phyloP scores from a whole-genome alignment of 78 protist genomes.

The Cavenderia fasciculata region DNA sequence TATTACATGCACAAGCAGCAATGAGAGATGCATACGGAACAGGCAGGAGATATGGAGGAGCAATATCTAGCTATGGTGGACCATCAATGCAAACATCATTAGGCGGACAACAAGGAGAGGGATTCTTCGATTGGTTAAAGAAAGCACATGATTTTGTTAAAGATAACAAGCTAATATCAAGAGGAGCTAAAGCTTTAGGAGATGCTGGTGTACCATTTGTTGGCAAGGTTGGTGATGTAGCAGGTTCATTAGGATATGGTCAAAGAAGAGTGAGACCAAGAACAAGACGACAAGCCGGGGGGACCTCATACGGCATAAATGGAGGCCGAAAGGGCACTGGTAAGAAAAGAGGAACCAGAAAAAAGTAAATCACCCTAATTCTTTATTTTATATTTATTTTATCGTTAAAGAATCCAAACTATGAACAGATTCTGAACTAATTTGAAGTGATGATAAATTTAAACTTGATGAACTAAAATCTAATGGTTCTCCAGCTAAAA shows the following conservation, averaged over 20 bases:
- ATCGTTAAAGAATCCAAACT: too few relatives aligned
- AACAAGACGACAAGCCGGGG: not conserved
- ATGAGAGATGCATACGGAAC: not conserved
- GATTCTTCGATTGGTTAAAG: not conserved
- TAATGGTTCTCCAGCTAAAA: not conserved
- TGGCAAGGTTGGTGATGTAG: not conserved
- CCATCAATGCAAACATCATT: not conserved
- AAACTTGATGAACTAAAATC: not conserved
- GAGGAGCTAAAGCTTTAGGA: not conserved
- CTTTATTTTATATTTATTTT: too few relatives aligned
- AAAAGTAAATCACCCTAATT: not conserved
- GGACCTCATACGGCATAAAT: not conserved
- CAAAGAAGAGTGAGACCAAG: not conserved
- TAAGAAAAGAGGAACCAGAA: not conserved
- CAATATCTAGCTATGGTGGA: not conserved
- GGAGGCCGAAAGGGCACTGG: not conserved
- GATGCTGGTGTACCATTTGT: not conserved
- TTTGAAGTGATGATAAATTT: too few relatives aligned
- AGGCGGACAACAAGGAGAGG: conserved; percentile 12
- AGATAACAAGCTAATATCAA: not conserved
- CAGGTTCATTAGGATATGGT: not conserved
- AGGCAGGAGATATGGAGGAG: not conserved
- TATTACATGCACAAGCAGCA: not conserved
- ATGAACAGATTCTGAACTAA: too few relatives aligned
- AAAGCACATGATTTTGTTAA: not conserved